Evolutionary conservation across 2,329 filamentous ascomycete species (phyloP), one percentile per base, ranked within the genome.

Genomic region (Colletotrichum sp.): DNA sequence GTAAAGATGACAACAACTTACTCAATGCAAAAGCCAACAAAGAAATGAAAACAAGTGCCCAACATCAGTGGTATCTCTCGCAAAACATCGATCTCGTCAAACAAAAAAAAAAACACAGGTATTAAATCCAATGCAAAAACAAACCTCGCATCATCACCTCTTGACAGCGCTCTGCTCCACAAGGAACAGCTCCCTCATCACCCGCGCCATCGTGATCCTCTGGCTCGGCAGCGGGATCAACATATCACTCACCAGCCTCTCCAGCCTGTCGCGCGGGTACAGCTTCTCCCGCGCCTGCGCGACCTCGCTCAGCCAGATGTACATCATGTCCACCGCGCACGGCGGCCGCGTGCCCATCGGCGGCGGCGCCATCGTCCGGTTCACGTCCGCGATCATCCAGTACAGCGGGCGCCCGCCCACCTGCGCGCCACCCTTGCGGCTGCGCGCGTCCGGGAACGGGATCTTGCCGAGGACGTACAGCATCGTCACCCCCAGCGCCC

Each of bases 401-500:
- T 91, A 91, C 24, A 92, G 83, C 32, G 85, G 86, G 44, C 44
- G 44, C n/a, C 44, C 44, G 44, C 44, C 44, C 44, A 52, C 1
- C 87, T 48, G 39, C 39, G 86, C 2, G 86, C 84, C 32, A 2
- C 39, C 63, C 68, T 86, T 85, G 30, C 87, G 83, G 5, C 86
- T 88, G 24, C 90, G 87, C 39, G 85, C 83, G 77, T 92, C 90
- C 1, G 90, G 90, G 72, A 91, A 90, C 1, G 87, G 80, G 44
- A 92, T 90, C 82, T 90, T 90, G 77, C 86, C 85, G 70, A 92
- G 81, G 6, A 91, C 87, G 77, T 92, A 92, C 24, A 92, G 85
- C 90, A 92, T 92, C 34, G 90, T 91, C 66, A 92, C 85, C 62
- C 90, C 90, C 34, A 92, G 83, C 0, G 90, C 90, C 90, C 90